Base-by-base conservation (phyloP, 2,329 filamentous ascomycete species). In the Penicillium sp. region DNA sequence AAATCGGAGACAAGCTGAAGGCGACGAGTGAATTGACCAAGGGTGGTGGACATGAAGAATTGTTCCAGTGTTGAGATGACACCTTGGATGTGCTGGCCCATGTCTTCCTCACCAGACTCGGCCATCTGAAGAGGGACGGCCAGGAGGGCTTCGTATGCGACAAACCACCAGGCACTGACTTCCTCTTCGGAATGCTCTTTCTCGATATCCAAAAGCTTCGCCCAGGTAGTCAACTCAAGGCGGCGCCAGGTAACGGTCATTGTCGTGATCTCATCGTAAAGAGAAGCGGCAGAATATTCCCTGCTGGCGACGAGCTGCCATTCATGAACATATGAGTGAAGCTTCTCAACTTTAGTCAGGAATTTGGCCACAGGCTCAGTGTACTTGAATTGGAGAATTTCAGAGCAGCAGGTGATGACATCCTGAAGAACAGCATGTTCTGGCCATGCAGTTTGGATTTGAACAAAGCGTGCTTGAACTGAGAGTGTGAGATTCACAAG, bases 281-380 rank as follows among this genome's bases (percentile, higher is more conserved):
- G 78, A 10, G 81, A 73, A 1, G 83, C 81, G 1, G 88, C 90
- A 10, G 85, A 89, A 71, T 90, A 90, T 37, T 89, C 85, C 60
- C 86, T 86, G 77, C 91, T 96, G 3, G 93, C 93, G 75, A 96
- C 93, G 43, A 89, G 87, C 72, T 99, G 92, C 95, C 95, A 99
- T 74, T 98, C 92, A 61, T 97, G 88, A 49, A 99, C 85, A 63
- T 89, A 87, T 0, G 82, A 83, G 74, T 98, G 90, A 4, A 99
- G 81, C 62, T 93, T 91, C 74, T 99, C 96, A 3, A 95, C 83
- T 69, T 90, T 91, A 1, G 89, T 90, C 52, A 99, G 84, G 55
- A 96, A 87, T 67, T 90, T 93, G 1, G 92, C 92, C 4, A 99
- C 80, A 0, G 95, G 93, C 55, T 96, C 92, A 1, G 85, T 84